Conservation (phyloP, 2,329 filamentous ascomycete genomes). For the Tothia fuscella region DNA sequence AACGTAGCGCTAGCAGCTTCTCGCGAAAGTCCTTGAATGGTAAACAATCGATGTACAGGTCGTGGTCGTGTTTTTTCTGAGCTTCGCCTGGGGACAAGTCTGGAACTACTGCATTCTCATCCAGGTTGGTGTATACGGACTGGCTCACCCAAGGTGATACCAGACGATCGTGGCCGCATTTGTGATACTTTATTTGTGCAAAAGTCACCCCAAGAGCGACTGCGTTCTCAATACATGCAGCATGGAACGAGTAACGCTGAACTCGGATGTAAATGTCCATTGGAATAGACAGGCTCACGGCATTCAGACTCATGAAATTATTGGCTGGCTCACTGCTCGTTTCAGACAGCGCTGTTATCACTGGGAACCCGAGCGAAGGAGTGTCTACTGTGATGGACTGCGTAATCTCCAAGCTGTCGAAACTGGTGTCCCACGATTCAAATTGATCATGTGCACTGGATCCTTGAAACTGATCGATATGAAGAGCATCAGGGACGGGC, state of each 20-base stretch:
- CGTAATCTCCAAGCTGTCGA: no score
- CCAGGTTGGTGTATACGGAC: background rate
- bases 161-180: background rate
- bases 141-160: background rate
- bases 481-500: no score
- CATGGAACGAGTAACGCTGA: background rate
- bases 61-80: background rate
- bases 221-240: background rate
- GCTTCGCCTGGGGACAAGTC: background rate
- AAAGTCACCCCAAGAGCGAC: background rate
- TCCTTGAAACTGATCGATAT: no score
- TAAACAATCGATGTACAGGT: background rate
- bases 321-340: no score
- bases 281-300: background rate
- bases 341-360: no score
- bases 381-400: no score
- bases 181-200: background rate
- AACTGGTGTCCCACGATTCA: no score
- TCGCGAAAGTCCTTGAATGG: background rate
- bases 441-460: no score
- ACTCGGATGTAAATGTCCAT: background rate
- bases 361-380: no score
- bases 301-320: no score
- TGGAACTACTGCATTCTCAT: background rate
- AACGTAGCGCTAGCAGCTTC: background rate